These are phyloP conservation scores for Avena sativa DNA, from an alignment of 176 grass and related monocot genomes.

Conservation along the genomic window DNA sequence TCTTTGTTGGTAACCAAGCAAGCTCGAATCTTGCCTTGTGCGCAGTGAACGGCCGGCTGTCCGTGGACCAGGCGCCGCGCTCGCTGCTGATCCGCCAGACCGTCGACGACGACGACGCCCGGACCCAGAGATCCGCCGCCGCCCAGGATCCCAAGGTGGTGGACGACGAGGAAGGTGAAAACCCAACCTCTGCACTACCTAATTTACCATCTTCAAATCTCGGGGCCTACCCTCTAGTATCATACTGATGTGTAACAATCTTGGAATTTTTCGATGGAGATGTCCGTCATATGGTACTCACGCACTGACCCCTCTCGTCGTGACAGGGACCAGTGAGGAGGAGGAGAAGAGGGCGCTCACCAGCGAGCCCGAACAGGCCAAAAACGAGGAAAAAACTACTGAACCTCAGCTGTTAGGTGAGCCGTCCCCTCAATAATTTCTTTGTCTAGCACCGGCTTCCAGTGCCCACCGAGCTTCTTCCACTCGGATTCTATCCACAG, in stretches of 20 bases:
- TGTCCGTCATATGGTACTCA: slow-evolving; percentile 1
- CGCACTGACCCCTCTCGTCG: neutral
- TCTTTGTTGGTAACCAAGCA: neutral
- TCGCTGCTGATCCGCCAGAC: slow-evolving; percentile 56
- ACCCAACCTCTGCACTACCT: neutral
- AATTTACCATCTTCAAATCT: slow-evolving; percentile 17
- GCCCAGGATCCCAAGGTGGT: slow-evolving; percentile 44
- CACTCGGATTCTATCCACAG: neutral
- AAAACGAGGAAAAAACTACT: slow-evolving; percentile 1
- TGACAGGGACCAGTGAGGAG: slow-evolving; percentile 27
- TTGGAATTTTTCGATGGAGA: slow-evolving; percentile 32
- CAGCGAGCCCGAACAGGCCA: slow-evolving; percentile 34
- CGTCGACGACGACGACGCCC: slow-evolving; percentile 24
- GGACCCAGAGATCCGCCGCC: slow-evolving; percentile 31
- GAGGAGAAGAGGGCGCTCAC: slow-evolving; percentile 27
- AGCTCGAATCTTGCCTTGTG: neutral
- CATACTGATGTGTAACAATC: neutral
- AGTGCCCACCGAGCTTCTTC: slow-evolving; percentile 9
- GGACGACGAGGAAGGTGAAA: slow-evolving; percentile 22
- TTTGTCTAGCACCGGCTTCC: slow-evolving; percentile 37
- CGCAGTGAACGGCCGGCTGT: slow-evolving; percentile 56
- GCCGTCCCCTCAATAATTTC: slow-evolving; percentile 28
- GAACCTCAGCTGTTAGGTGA: slow-evolving; percentile 47
- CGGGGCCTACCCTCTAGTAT: neutral
- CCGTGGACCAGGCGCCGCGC: slow-evolving; percentile 55